Evolutionary conservation across 2,329 filamentous ascomycete species (phyloP).

Genomic region (Cladosporium sphaerospermum): DNA sequence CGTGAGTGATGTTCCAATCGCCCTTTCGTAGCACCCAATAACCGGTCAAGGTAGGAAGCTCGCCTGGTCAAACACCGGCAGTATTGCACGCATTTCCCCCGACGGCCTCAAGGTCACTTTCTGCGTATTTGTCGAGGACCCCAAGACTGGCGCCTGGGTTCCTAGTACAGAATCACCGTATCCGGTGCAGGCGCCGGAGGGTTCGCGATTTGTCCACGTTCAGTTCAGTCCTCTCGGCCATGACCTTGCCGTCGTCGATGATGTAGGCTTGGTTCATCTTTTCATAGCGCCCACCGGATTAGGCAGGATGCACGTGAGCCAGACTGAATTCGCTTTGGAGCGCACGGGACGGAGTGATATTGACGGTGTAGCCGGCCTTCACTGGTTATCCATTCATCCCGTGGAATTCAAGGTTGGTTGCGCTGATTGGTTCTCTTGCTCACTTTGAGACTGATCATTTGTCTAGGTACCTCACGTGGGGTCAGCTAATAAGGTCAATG

Average conservation of each 20-base stretch:
- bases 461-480: conserved; percentile 24
- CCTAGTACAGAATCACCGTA: conserved; percentile 66
- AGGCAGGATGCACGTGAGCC: conserved; percentile 57
- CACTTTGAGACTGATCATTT: conserved; percentile 16
- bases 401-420: conserved; percentile 26
- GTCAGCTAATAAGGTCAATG: conserved; percentile 34
- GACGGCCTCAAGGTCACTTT: conserved; percentile 67
- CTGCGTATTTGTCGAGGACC: conserved; percentile 63
- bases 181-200: conserved; percentile 55
- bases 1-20: conserved; percentile 51
- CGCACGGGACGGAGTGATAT: conserved; percentile 58
- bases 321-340: conserved; percentile 61
- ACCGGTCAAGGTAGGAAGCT: conserved; percentile 53
- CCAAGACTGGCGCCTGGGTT: conserved; percentile 66
- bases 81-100: conserved; percentile 71
- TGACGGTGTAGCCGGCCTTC: conserved; percentile 71
- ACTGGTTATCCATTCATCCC: conserved; percentile 61
- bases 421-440: neutral
- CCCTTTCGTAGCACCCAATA: conserved; percentile 2
- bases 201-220: conserved; percentile 68
- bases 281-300: conserved; percentile 65
- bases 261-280: conserved; percentile 69
- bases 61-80: conserved; percentile 82
- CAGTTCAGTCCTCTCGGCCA: conserved; percentile 72
- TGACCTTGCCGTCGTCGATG: conserved; percentile 79